phyloP scores from a whole-genome alignment of 768 basidiomycete genomes.

The Hygrocybe punicea region DNA sequence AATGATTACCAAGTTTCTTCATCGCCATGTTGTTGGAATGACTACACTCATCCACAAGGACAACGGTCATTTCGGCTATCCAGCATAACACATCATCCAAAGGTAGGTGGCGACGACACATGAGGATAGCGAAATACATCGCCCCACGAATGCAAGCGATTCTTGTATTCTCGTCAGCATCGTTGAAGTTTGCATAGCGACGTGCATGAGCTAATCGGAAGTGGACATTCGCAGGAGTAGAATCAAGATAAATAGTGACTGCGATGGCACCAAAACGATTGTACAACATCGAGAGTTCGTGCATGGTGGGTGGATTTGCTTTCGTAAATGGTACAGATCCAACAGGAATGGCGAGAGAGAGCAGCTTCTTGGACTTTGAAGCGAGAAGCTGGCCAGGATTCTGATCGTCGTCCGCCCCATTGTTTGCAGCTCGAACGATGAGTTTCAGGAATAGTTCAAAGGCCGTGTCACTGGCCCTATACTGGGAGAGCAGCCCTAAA shows the following conservation, averaged over 20 bases:
- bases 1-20: background rate
- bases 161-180: slow-evolving; percentile 61
- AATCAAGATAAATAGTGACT: slow-evolving; percentile 64
- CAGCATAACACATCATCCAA: slow-evolving; percentile 57
- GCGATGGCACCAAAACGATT: slow-evolving; percentile 78
- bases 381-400: slow-evolving; percentile 34
- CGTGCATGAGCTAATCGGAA: slow-evolving; percentile 63
- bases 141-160: slow-evolving; percentile 72
- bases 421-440: slow-evolving; percentile 57
- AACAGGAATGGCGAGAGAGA: slow-evolving; percentile 70
- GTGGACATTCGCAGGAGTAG: slow-evolving; percentile 35
- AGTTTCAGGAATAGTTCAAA: slow-evolving; percentile 82
- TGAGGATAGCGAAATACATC: slow-evolving; percentile 63
- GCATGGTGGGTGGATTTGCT: slow-evolving; percentile 43
- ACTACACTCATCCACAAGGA: slow-evolving; percentile 56
- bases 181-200: slow-evolving; percentile 63
- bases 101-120: slow-evolving; percentile 50
- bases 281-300: slow-evolving; percentile 70
- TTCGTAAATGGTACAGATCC: slow-evolving; percentile 64
- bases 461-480: slow-evolving; percentile 59
- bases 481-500: slow-evolving; percentile 48
- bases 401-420: slow-evolving; percentile 20
- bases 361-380: slow-evolving; percentile 58
- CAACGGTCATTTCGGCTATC: slow-evolving; percentile 56
- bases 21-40: slow-evolving; percentile 18